Evolutionary conservation across 192 early-diverging fungal genomes (phyloP), one percentile per base, ranked within the genome.

Genomic region (Diversispora epigaea): DNA sequence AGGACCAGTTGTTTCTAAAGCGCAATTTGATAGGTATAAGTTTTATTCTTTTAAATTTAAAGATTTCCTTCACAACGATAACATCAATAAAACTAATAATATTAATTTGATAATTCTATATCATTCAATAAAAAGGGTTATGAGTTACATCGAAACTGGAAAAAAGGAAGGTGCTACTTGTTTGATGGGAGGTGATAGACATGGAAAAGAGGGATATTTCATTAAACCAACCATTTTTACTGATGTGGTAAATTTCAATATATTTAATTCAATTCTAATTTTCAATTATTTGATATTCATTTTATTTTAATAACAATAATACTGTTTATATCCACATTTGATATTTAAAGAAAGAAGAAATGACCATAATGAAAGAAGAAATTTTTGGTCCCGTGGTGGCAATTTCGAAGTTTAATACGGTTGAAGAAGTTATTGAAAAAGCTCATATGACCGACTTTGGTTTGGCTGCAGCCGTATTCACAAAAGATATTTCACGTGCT

Each of bases 301-400:
- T 12, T 70, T 4, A 32, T 46, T 21, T 55, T 47, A 47, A 21
- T 56, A 9, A 32, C 2, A 17, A 54, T 54, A 4, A 52, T 52
- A 3, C 11, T 11, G 11, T 3, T 17, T 32, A 2, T 32, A 32
- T 1, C 25, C 25, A 32, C 11, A 12, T 12, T 54, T 17, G 4
- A 54, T 17, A 50, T 17, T 17, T 54, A 17, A 19, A 71, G 70
- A 12, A 84, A 49, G 84, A 88, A 15, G 73, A 77, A 0, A 81
- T 86, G 80, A 79, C 73, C 22, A 80, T 92, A 25, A 82, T 88
- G 45, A 77, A 87, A 69, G 92, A 95, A 71, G 93, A 95, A 81
- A 92, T 94, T 55, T 95, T 95, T 84, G 93, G 93, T n/a, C 94
- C 93, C 9, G 93, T 96, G 9, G 87, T 93, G 6, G 85, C 83